Evolutionary conservation across 1,139 yeast species (phyloP), one percentile per base, ranked within the genome.

Genomic region (Candida tropicalis): DNA sequence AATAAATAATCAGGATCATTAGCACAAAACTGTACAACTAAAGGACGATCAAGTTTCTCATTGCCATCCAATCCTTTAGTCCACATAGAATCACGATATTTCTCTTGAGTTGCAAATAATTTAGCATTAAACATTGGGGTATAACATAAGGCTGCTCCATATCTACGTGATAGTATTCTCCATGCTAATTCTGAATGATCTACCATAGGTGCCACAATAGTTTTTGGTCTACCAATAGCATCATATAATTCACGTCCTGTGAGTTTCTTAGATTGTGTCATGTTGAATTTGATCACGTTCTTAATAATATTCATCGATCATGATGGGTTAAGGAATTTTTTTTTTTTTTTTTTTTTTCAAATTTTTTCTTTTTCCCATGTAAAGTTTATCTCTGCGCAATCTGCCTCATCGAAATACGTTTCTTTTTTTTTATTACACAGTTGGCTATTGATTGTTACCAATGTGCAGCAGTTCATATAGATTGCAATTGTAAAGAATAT

Each of bases 101-200:
- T 86, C 46, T 82, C 86, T 42, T 85, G 86, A 2, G 87, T 87
- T 20, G 95, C 95, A 67, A 95, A 95, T 32, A 90, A 68, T 41
- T 91, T 75, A 4, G 99, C 96, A 63, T 95, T 98, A 53, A 86
- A 79, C 99, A 95, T 95, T 2, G 99, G 99, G 0, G 99, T 88
- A 57, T 91, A 95, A 57, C 97, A 89, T 33, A 95, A 69, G 4
- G 91, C 88, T 0, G 99, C 99, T 1, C 99, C 99, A 58, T 91
- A 85, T 50, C 79, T 74, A 47, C 98, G 75, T 2, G 96, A 87
- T 15, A 95, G 67, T 13, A 89, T 77, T 54, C 99, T 77, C 98
- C 99, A 95, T 1, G 97, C 99, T 24, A 93, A 74, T 58, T 95
- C 99, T 2, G 93, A 83, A 54, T 90, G 98, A 63, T 95, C 99